Conservation (phyloP, 306 rosid genomes). For the Inga laurina region DNA sequence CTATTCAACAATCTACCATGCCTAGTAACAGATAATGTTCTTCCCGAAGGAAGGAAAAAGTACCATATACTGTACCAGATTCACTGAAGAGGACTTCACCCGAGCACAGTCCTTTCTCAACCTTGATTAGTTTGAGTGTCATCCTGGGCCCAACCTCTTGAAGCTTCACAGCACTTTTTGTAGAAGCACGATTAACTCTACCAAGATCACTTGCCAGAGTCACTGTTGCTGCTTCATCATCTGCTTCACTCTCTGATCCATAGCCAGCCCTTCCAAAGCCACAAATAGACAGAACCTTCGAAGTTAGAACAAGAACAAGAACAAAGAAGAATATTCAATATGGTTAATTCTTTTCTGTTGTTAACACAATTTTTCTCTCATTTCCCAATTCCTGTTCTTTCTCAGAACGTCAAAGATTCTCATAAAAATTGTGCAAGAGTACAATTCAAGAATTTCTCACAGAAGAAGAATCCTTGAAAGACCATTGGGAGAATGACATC, state of each 20-base stretch:
- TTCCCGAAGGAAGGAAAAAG: neutral
- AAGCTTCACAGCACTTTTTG: slow-evolving; percentile 94
- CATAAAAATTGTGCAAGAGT: neutral
- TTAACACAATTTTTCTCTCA: neutral
- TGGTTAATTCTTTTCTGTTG: neutral
- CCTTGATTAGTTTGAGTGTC: slow-evolving; percentile 82
- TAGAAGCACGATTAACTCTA: slow-evolving; percentile 77
- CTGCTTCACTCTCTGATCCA: slow-evolving; percentile 98
- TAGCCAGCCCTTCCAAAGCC: slow-evolving; percentile 75
- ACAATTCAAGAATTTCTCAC: neutral
- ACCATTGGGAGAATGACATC: too few relatives aligned
- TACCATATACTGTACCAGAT: slow-evolving; percentile 53
- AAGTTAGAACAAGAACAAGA: neutral
- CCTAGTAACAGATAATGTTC: neutral
- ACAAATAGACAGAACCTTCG: slow-evolving; percentile 23
- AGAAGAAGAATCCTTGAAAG: neutral
- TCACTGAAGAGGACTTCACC: slow-evolving; percentile 85
- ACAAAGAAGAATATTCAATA: neutral
- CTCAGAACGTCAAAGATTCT: neutral
- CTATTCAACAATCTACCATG: neutral
- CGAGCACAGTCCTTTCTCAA: slow-evolving; percentile 89
- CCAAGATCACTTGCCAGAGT: slow-evolving; percentile 76
- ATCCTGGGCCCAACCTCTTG: slow-evolving; percentile 97
- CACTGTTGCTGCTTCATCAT: slow-evolving; percentile 91
- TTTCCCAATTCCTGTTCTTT: slow-evolving; percentile 7